These are phyloP conservation scores for Amorphotheca resinae DNA, from an alignment of 495 filamentous ascomycete species.

Conservation along the genomic window DNA sequence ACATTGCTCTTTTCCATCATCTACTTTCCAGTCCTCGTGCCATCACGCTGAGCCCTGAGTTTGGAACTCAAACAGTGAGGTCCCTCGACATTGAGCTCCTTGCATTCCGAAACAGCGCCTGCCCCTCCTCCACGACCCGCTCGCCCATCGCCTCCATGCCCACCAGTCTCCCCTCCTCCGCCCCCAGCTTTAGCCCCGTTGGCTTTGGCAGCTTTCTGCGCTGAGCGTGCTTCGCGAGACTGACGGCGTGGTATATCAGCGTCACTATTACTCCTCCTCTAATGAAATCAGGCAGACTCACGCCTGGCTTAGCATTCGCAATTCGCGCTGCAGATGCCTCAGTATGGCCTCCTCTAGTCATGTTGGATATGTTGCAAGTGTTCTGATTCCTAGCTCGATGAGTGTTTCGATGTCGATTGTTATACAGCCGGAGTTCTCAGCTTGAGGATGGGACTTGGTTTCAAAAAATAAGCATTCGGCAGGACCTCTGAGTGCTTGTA, in stretches of 20 bases:
- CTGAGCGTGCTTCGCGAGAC: slow-evolving; percentile 32
- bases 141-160: neutral
- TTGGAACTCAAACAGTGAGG: too few relatives aligned
- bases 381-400: neutral
- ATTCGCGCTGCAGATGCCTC: slow-evolving; percentile 34
- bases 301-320: slow-evolving; percentile 26
- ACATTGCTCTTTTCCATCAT: too few relatives aligned
- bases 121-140: neutral
- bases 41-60: too few relatives aligned
- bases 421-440: too few relatives aligned
- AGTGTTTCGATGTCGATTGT: neutral
- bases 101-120: too few relatives aligned
- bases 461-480: too few relatives aligned
- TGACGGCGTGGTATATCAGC: slow-evolving; percentile 5
- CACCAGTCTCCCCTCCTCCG: neutral
- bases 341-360: slow-evolving; percentile 32
- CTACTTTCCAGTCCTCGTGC: too few relatives aligned
- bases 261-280: slow-evolving; percentile 17
- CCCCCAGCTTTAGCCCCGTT: too few relatives aligned
- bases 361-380: slow-evolving; percentile 8
- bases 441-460: too few relatives aligned
- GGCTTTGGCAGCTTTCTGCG: slow-evolving; percentile 26
- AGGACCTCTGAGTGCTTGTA: slow-evolving; percentile 12
- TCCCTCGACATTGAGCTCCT: too few relatives aligned
- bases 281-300: slow-evolving; percentile 4